Evolutionary conservation across 2,329 filamentous ascomycete genomes (phyloP), one percentile per base, ranked within the genome.

Genomic region (Diaporthe humulicola): DNA sequence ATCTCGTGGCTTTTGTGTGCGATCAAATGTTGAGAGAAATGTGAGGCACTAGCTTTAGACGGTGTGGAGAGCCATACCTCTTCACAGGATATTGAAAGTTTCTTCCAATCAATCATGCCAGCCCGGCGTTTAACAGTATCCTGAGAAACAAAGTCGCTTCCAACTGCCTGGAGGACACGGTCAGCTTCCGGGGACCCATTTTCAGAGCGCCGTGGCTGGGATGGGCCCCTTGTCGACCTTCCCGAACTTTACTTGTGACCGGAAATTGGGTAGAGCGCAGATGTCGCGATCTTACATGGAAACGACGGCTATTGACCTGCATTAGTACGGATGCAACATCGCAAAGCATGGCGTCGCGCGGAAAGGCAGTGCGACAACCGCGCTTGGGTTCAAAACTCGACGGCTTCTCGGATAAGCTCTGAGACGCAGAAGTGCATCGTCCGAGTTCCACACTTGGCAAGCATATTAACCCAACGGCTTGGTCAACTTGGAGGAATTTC

Each of bases 271-370:
- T 52, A 30, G 33, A 33, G 50, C 22, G 30, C 30, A 67, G 14
- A 38, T 19, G 25, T 52, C 64, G n/a, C n/a, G 48, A 54, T 54
- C 45, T 69, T 17, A 22, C 22, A 12, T n/a, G 1, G 17, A 15
- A 1, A 10, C 60, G 40, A 25, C 64, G 64, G 64, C 12, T 52
- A 50, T 36, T 52, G 45, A 52, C 48, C 30, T 54, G 33, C 64
- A 69, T 69, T 69, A 69, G 64, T 52, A 69, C 48, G 22, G 8
- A 69, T 54, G 64, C 48, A 54, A 69, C 48, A 30, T 54, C n/a
- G 33, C n/a, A 48, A 54, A 54, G 30, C 64, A 67, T 38, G 15
- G 22, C 9, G 28, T 10, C 12, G 30, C 8, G 45, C 12, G 45
- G 5, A 52, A 9, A 10, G 42, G 61, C 36, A 50, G 60, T 19